Evolutionary conservation across 345 rosid genomes (phyloP), one percentile per base, ranked within the genome.

Genomic region (Mercurialis annua): DNA sequence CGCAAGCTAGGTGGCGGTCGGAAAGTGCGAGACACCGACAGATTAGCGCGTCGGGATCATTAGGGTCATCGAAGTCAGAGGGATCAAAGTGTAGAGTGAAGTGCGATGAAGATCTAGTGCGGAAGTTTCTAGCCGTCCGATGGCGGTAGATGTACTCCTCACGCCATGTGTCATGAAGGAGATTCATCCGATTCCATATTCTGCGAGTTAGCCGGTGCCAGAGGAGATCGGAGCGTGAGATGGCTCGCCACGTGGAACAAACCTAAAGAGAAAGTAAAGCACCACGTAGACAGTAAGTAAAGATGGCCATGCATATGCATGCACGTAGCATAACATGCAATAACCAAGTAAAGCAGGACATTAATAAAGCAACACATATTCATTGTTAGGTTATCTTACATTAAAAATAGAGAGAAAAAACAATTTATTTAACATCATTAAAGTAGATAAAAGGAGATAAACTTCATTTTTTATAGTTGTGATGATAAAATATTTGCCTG

Each of bases 181-280:
- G 73, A 27, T 49, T 76, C 49, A 84, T 75, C 38, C 83, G 77
- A 34, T 66, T 82, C 99, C 99, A 94, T 11, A 94, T 76, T 11
- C 52, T 62, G 14, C 64, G 78, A 7, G 85, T 70, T 21, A 94
- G 85, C 4, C 83, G 81, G 34, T 72, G 83, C 99, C 99, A 94
- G 24, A 94, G 85, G 5, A 78, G 85, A 55, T 91, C 87, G 8
- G 92, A 93, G 1, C 81, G 88, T 9, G 92, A 91, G 2, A 91
- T 82, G 0, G 92, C 87, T 8, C 79, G 94, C 99, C 99, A 94
- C 78, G 94, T 94, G 66, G 95, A 78, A 58, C 96, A 91, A 0
- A 92, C 98, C 98, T 92, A 77, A 67, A 59, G 49, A 44, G 38
- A 46, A 47, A 26, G 2, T 16, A 54, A 4, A 53, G 17, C 1